Evolutionary conservation across 73 alveolate genomes (phyloP).

Genomic region (Breviolum minutum): DNA sequence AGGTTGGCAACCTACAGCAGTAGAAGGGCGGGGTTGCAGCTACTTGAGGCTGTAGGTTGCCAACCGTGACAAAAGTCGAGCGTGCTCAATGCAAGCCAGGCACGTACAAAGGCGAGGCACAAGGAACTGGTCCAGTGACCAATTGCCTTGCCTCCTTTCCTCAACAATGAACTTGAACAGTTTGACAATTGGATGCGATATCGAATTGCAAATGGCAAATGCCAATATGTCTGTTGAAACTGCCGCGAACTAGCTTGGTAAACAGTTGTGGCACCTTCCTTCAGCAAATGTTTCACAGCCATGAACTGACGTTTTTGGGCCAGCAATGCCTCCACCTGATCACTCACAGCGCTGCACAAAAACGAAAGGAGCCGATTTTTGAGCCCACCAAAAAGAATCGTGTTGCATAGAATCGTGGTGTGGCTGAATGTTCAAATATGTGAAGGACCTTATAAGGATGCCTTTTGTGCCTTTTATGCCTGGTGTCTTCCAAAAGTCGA

Average conservation of each 20-base stretch:
- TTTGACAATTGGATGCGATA: background rate
- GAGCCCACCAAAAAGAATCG: no score
- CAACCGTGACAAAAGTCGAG: background rate
- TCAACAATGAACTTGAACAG: background rate
- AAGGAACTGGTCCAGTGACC: slow-evolving; percentile 21
- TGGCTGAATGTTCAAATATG: no score
- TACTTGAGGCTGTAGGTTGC: no score
- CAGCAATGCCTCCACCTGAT: slow-evolving; percentile 51
- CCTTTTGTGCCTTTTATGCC: no score
- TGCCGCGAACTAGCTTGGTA: background rate
- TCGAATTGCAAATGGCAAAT: background rate
- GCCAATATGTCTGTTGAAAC: background rate
- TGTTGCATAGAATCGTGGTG: no score
- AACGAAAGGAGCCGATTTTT: no score
- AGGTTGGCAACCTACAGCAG: no score
- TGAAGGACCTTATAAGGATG: no score
- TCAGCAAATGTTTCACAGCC: background rate
- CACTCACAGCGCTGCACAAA: no score
- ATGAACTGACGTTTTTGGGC: slow-evolving; percentile 45
- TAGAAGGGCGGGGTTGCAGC: no score
- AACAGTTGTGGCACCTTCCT: background rate
- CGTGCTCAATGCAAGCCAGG: background rate
- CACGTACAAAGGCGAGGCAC: slow-evolving; percentile 23
- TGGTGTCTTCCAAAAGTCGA: no score
- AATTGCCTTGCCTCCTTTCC: background rate